These are phyloP conservation scores for Saccharomyces cerevisiae DNA, from an alignment of 805 yeast species.

Conservation along the genomic window DNA sequence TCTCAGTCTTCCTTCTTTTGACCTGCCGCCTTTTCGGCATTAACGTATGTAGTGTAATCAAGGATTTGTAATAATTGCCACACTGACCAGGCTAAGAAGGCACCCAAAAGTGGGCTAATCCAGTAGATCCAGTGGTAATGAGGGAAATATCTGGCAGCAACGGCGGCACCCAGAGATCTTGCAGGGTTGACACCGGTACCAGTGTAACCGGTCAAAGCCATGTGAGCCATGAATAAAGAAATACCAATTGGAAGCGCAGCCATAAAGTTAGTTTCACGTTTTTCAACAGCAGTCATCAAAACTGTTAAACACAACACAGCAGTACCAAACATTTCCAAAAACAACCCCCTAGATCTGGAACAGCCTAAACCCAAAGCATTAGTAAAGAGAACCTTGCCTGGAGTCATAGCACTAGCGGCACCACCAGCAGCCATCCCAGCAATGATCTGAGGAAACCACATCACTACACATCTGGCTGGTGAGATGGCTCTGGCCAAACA, in stretches of 20 bases:
- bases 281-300: constrained; percentile 75
- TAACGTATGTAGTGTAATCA: constrained; percentile 48
- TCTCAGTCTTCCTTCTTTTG: background rate
- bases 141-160: constrained; percentile 69
- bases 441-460: constrained; percentile 61
- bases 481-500: constrained; percentile 66
- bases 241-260: constrained; percentile 83
- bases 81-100: constrained; percentile 54
- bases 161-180: constrained; percentile 75
- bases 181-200: constrained; percentile 94
- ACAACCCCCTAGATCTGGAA: constrained; percentile 66
- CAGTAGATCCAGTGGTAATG: constrained; percentile 85
- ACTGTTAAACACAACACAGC: constrained; percentile 67
- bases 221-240: constrained; percentile 72
- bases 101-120: constrained; percentile 79
- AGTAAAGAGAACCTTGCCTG: constrained; percentile 65
- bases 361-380: constrained; percentile 65
- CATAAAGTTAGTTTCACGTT: constrained; percentile 62
- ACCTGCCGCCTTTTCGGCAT: constrained; percentile 9
- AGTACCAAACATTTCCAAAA: constrained; percentile 77
- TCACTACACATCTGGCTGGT: constrained; percentile 59
- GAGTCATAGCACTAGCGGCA: constrained; percentile 78
- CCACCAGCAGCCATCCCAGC: constrained; percentile 93
- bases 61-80: constrained; percentile 60
- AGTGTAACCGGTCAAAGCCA: constrained; percentile 72